phyloP scores from a whole-genome alignment of 345 rosid species.

The Euphorbia peplus region DNA sequence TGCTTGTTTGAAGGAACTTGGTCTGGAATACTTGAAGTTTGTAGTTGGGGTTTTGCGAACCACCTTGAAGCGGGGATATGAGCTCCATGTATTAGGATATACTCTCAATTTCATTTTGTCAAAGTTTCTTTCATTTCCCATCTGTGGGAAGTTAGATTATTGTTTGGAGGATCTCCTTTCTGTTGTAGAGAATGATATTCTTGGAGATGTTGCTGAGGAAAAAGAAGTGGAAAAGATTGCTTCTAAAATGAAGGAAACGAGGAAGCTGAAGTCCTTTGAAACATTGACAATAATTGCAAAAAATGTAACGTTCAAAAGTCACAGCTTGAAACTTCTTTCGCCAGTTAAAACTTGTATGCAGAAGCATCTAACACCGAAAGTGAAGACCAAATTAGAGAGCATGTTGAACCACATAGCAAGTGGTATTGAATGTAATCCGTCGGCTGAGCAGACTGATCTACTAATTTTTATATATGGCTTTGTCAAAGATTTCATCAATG shows the following conservation, averaged over 20 bases:
- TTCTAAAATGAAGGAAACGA: constrained; percentile 90
- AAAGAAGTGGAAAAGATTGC: constrained; percentile 82
- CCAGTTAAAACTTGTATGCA: constrained; percentile 58
- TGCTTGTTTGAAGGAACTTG: constrained; percentile 90
- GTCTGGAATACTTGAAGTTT: constrained; percentile 70
- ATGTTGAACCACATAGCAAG: constrained; percentile 69
- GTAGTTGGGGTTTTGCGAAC: constrained; percentile 56
- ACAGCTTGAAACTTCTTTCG: constrained; percentile 63
- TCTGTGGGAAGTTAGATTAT: constrained; percentile 63
- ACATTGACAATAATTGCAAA: constrained; percentile 70
- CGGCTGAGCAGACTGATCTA: constrained; percentile 70
- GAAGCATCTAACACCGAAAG: constrained; percentile 67
- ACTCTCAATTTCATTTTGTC: constrained; percentile 62
- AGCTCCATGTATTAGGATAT: constrained; percentile 85
- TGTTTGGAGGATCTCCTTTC: constrained; percentile 74
- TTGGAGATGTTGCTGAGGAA: constrained; percentile 90
- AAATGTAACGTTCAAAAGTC: constrained; percentile 60
- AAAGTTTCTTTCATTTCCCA: constrained; percentile 40
- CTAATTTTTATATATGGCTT: constrained; percentile 60
- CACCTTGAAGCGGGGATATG: constrained; percentile 75
- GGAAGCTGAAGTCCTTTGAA: constrained; percentile 63
- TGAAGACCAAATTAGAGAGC: constrained; percentile 60
- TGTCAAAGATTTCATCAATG: constrained; percentile 54
- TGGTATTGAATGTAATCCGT: constrained; percentile 81
- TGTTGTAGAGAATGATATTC: constrained; percentile 69